A percentile compares a stretch with the other conserved stretches of the same genome.
Evolutionary conservation across 352 stramenopile species (phyloP).

Genomic region (Globisporangium camurandrum): DNA sequence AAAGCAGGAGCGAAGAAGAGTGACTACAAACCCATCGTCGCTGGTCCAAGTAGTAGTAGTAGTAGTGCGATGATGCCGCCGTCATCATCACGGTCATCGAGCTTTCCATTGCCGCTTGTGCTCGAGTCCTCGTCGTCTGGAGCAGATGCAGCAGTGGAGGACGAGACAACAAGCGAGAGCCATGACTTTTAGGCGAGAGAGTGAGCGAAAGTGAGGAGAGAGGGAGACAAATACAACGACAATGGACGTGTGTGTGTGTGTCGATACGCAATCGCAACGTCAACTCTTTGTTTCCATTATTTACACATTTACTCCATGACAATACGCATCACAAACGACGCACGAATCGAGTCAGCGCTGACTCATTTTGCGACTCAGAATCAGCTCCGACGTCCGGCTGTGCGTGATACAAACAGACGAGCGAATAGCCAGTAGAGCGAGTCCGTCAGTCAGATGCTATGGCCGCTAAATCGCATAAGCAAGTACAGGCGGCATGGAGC

Average conservation of each 20-base stretch:
- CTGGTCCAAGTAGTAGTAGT: too few species aligned
- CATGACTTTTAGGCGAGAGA: constrained; percentile 58
- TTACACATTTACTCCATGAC: too few species aligned
- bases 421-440: too few species aligned
- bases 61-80: constrained; percentile 16
- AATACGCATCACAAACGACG: too few species aligned
- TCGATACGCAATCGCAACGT: too few species aligned
- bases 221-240: too few species aligned
- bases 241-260: too few species aligned
- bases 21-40: constrained; percentile 65
- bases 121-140: constrained; percentile 21
- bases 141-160: too few species aligned
- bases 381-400: constrained; percentile 80
- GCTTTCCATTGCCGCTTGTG: constrained; percentile 44
- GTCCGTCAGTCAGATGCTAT: neutral
- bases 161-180: constrained; percentile 30
- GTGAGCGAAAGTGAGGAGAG: neutral
- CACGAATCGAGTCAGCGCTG: constrained; percentile 18
- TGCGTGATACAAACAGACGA: constrained; percentile 3
- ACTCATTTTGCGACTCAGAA: constrained; percentile 76
- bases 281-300: too few species aligned
- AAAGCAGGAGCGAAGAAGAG: too few species aligned
- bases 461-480: too few species aligned
- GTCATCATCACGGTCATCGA: constrained; percentile 17
- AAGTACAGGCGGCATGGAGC: too few species aligned